Evolutionary conservation across 2,329 filamentous ascomycete species (phyloP).

Genomic region (Emmonsiellopsis sp.): DNA sequence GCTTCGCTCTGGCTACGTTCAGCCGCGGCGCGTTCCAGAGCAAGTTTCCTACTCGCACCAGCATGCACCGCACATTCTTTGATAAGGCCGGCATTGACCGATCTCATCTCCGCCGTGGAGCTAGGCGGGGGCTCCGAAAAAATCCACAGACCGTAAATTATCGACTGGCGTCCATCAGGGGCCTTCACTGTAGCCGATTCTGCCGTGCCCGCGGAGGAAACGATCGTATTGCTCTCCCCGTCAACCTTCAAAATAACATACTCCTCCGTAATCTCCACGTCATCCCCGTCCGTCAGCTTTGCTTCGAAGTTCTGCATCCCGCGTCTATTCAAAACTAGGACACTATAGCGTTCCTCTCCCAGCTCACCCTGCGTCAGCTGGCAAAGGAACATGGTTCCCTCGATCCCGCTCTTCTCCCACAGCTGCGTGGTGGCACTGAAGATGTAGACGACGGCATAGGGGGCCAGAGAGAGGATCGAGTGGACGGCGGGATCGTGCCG

Average conservation of each 20-base stretch:
- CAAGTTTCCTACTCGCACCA: slow-evolving; percentile 38
- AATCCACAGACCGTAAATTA: slow-evolving; percentile 54
- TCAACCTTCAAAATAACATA: slow-evolving; percentile 50
- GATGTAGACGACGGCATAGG: slow-evolving; percentile 77
- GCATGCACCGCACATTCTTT: slow-evolving; percentile 46
- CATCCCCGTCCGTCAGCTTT: slow-evolving; percentile 46
- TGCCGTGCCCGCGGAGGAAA: slow-evolving; percentile 10
- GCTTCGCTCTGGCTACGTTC: slow-evolving; percentile 21
- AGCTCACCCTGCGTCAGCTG: slow-evolving; percentile 40
- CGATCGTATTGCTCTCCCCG: slow-evolving; percentile 17
- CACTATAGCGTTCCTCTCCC: slow-evolving; percentile 41
- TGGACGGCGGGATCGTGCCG: slow-evolving; percentile 69
- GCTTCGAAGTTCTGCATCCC: slow-evolving; percentile 62
- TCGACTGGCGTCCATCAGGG: slow-evolving; percentile 5
- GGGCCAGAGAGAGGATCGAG: slow-evolving; percentile 67
- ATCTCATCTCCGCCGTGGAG: slow-evolving; percentile 43
- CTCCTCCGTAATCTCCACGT: slow-evolving; percentile 56
- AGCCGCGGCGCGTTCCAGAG: slow-evolving; percentile 27
- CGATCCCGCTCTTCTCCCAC: slow-evolving; percentile 80
- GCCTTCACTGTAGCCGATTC: slow-evolving; percentile 11
- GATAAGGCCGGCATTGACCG: slow-evolving; percentile 45
- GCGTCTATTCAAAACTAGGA: slow-evolving; percentile 65
- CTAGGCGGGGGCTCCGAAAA: slow-evolving; percentile 50
- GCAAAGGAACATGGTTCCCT: slow-evolving; percentile 85
- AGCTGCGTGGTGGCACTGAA: slow-evolving; percentile 55